Base-by-base conservation (phyloP, 1,284 basidiomycete genomes). In the Cryptococcus sp. region DNA sequence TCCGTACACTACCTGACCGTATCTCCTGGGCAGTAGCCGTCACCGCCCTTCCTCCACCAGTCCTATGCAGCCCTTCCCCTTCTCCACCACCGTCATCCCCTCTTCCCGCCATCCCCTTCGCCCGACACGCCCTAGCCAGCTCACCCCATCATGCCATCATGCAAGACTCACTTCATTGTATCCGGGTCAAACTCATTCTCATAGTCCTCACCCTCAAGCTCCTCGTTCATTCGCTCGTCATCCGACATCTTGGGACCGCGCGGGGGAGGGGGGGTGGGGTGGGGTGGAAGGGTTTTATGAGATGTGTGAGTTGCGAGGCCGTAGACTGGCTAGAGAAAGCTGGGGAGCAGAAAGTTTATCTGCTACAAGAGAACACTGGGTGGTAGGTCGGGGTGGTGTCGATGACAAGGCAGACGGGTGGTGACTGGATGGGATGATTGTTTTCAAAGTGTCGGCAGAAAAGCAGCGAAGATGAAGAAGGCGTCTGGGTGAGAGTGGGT, bases 161-260 rank as follows among this genome's bases (percentile, higher is more conserved):
- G 18, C 21, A 18, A 53, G 13, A 51, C 64, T 38, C 52, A 65
- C 66, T 65, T 67, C 24, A 67, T 53, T 43, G 64, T 65, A 61
- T 69, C 67, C 7, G 64, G 63, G 48, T 69, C 66, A 46, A 59
- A 66, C 21, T 62, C 61, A 18, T 64, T 57, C 43, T 65, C 62
- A 47, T 64, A 62, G 20, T 65, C 66, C 42, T 65, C 67, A 3
- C 63, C 66, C 23, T 65, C 68, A 50, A 65, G 56, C 23, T 55
- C 58, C n/a, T 40, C 53, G 20, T 67, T 65, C 66, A 68, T 66
- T 43, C 54, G 61, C 48, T 64, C 68, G 52, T 70, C 68, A 59
- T 70, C 68, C 40, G 68, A 70, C 68, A 70, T 70, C 21, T 4
- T 64, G 57, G 12, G 12, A 15, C n/a, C 13, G 43, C 18, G 15